Evolutionary conservation across 2,329 filamentous ascomycete species (phyloP), one percentile per base, ranked within the genome.

Genomic region (Paecilomyces fulvus): DNA sequence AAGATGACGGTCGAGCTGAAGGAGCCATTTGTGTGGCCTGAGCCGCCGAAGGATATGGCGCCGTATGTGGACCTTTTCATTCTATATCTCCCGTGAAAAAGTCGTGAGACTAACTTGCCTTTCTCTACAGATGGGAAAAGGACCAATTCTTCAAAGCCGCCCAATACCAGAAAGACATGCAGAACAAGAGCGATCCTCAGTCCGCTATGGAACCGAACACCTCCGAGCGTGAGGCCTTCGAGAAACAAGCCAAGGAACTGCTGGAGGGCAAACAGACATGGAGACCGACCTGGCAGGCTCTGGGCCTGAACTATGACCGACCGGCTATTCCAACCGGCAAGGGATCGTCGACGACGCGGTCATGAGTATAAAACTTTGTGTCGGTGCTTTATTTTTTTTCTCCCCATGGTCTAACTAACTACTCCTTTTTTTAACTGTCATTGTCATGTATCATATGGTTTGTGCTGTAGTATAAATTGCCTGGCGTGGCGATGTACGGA

Each of bases 1-100:
- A 88, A 86, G 73, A 99, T 99, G 94, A 95, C 88, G 48, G 90
- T 95, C 49, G 89, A 96, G 79, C 83, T 99, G 77, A 83, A 81
- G 59, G 78, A 86, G 77, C 90, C 92, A 3, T 99, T 99, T 77
- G 84, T 89, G 56, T 97, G 90, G 88, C 94, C 94, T 0, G 81
- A 84, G 61, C 73, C 78, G 62, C 88, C 90, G 3, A 73, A 79
- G 61, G 80, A 87, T 69, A 77, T 83, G 59, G 70, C 79, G 56
- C 74, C 78, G 70, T 91, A 76, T 57, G 80, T 77, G 59, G 55
- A 43, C 53, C 50, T 53, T 54, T 23, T 25, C 25, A 46, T 52
- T 50, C 55, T 56, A 56, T 52, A 12, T 31, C 51, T 55, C 21
- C 52, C 56, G 17, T 20, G 37, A 43, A 4, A 4, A n/a, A 43